Conservation (phyloP, 768 basidiomycete genomes). For the Artomyces pyxidatus region DNA sequence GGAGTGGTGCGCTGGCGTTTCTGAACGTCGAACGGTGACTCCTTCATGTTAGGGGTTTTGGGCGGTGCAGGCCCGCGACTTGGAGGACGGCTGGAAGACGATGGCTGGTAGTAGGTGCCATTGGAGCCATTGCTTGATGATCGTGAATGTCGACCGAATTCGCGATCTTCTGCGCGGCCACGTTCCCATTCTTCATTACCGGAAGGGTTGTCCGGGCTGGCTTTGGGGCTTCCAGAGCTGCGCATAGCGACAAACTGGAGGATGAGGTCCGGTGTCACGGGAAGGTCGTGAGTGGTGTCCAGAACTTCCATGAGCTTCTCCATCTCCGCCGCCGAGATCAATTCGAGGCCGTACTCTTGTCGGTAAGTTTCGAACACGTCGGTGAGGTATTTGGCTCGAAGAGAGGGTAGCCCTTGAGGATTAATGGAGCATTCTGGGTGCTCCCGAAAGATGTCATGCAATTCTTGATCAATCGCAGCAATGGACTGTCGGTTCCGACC, state of each 20-base stretch:
- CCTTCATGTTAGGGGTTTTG: slow-evolving; percentile 32
- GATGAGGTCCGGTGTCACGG: slow-evolving; percentile 61
- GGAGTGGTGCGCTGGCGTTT: slow-evolving; percentile 67
- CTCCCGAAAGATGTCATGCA: slow-evolving; percentile 56
- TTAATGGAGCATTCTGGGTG: slow-evolving; percentile 55
- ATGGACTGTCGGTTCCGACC: slow-evolving; percentile 67
- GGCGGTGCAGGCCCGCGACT: slow-evolving; percentile 45
- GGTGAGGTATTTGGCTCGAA: slow-evolving; percentile 64
- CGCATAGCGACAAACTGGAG: slow-evolving; percentile 50
- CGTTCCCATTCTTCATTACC: slow-evolving; percentile 31
- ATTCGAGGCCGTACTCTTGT: slow-evolving; percentile 48
- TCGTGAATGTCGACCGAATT: slow-evolving; percentile 31
- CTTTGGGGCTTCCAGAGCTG: slow-evolving; percentile 10
- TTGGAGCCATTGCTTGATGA: slow-evolving; percentile 52
- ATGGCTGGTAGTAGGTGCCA: slow-evolving; percentile 19
- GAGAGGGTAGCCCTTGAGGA: slow-evolving; percentile 50
- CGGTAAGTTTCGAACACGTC: slow-evolving; percentile 63
- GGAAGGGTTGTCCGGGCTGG: slow-evolving; percentile 4
- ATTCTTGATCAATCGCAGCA: slow-evolving; percentile 60
- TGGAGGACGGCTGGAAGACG: slow-evolving; percentile 28
- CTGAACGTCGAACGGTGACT: slow-evolving; percentile 64
- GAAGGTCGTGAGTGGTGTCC: slow-evolving; percentile 49
- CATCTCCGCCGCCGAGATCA: slow-evolving; percentile 60
- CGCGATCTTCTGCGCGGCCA: slow-evolving; percentile 28
- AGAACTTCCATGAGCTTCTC: slow-evolving; percentile 50